Conservation (phyloP, 1,284 basidiomycete genomes). For the Trichosporon sp. region DNA sequence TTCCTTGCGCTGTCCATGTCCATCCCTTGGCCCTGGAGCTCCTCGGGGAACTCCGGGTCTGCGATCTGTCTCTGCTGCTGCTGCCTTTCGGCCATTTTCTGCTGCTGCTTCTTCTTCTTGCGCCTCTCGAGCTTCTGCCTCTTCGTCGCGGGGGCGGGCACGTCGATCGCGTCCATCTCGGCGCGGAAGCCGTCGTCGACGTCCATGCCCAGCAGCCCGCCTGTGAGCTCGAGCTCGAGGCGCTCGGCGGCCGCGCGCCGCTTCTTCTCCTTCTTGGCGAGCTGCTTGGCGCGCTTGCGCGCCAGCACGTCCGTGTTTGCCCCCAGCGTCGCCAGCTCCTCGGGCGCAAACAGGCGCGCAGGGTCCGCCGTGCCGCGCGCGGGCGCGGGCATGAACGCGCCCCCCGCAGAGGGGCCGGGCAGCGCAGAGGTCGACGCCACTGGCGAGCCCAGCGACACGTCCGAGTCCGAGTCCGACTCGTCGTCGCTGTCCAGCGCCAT, state of each 20-base stretch:
- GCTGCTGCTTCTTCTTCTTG: constrained; percentile 7
- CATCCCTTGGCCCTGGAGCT: constrained; percentile 14
- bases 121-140: constrained; percentile 30
- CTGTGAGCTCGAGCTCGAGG: constrained; percentile 43
- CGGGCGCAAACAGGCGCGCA: constrained; percentile 38
- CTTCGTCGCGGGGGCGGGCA: constrained; percentile 23
- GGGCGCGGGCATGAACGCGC: constrained; percentile 8
- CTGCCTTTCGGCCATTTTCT: background rate
- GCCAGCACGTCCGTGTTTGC: constrained; percentile 30
- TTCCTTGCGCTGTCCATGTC: constrained; percentile 17
- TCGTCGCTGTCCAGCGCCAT: constrained; percentile 1
- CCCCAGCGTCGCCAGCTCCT: constrained; percentile 42
- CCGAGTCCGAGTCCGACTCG: background rate
- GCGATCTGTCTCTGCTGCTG: background rate
- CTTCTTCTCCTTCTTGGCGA: constrained; percentile 48
- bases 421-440: constrained; percentile 1
- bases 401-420: background rate
- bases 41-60: constrained; percentile 11
- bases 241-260: constrained; percentile 34
- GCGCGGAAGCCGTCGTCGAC: constrained; percentile 26
- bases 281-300: constrained; percentile 36
- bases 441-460: constrained; percentile 11
- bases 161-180: constrained; percentile 15
- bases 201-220: constrained; percentile 43
- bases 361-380: constrained; percentile 13